Percentiles rank a stretch among this genome's conserved stretches.
These are phyloP conservation scores for Boletus sensibilis DNA, from an alignment of 768 basidiomycete genomes.

Conservation along the genomic window DNA sequence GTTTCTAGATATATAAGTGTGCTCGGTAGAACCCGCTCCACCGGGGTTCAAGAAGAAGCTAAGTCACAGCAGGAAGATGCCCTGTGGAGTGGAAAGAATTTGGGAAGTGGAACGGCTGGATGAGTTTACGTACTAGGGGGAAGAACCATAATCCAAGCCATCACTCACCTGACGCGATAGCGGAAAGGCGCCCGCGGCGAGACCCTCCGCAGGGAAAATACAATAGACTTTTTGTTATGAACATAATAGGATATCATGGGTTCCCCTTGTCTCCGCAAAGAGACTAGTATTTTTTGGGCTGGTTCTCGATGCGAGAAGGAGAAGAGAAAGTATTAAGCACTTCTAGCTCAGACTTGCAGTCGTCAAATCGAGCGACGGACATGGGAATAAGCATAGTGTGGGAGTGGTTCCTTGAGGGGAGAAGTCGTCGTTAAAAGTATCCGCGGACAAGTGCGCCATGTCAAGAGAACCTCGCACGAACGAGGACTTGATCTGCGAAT, in stretches of 20 bases:
- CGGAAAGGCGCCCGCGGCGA: not conserved
- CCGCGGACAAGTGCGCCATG: too few species aligned
- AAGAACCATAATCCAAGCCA: not conserved
- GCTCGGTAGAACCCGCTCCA: constrained; percentile 1
- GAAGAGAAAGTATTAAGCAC: not conserved
- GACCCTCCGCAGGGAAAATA: not conserved
- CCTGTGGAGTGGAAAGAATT: not conserved
- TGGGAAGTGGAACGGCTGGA: not conserved
- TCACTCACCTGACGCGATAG: constrained; percentile 11
- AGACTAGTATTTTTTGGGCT: not conserved
- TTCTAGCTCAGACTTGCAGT: not conserved
- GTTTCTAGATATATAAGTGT: constrained; percentile 5
- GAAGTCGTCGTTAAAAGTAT: not conserved
- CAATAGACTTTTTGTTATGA: not conserved
- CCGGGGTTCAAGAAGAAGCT: constrained; percentile 3
- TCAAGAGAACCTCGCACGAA: too few species aligned
- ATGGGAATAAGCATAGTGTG: not conserved
- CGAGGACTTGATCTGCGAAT: too few species aligned
- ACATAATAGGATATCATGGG: not conserved
- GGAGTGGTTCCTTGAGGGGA: not conserved
- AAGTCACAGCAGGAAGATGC: not conserved
- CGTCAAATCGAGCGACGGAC: not conserved
- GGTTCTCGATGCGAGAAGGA: not conserved
- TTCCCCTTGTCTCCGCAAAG: constrained; percentile 10
- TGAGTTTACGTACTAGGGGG: not conserved